Conservation (phyloP, 345 rosid species). For the Stellera chamaejasme region DNA sequence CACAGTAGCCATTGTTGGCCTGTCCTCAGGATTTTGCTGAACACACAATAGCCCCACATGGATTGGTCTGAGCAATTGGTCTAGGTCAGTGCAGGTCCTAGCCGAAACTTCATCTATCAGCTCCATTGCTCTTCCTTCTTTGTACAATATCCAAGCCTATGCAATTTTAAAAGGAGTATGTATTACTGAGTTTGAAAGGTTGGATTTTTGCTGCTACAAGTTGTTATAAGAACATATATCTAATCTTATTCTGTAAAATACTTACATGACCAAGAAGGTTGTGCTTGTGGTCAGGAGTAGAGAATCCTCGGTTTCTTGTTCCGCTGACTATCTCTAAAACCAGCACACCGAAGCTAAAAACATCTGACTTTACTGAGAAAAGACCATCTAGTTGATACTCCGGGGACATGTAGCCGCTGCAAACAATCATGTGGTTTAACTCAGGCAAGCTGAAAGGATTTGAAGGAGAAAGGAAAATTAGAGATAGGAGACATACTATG, state of each 20-base stretch:
- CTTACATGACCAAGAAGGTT: conserved; percentile 20
- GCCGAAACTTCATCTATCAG: background rate
- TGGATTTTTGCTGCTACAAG: too few relatives aligned
- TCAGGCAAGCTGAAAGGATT: background rate
- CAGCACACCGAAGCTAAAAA: conserved; percentile 27
- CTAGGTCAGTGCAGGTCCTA: background rate
- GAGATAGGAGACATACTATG: conserved; percentile 4
- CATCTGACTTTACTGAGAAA: conserved; percentile 27
- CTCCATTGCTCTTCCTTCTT: conserved; percentile 8
- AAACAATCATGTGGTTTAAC: background rate
- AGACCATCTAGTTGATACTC: conserved; percentile 19
- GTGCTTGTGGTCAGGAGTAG: conserved; percentile 9
- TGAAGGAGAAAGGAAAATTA: too few relatives aligned
- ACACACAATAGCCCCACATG: conserved; percentile 7
- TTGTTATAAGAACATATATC: background rate
- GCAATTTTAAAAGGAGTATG: background rate
- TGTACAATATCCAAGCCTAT: conserved; percentile 12
- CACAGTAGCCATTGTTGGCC: conserved; percentile 3
- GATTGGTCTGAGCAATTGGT: background rate
- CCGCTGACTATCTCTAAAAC: conserved; percentile 23
- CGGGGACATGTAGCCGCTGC: conserved; percentile 26
- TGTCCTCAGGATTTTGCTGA: background rate
- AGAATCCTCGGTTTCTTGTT: background rate
- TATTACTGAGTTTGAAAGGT: background rate
- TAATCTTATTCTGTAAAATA: background rate